phyloP scores from a whole-genome alignment of 2,329 filamentous ascomycete species.

The Fusarium sp. region DNA sequence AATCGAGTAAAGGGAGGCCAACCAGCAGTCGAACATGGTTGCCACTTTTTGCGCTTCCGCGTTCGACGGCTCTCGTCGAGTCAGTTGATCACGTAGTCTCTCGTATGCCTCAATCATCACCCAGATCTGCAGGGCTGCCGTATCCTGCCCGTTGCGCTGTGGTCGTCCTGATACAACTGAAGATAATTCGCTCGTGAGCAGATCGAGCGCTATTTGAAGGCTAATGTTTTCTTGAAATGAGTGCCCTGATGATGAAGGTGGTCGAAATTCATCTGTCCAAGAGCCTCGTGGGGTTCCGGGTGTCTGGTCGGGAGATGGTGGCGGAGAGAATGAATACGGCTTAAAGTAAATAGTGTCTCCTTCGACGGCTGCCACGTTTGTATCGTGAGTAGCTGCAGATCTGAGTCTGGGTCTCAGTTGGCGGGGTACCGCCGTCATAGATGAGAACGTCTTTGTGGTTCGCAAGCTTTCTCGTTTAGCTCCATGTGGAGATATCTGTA shows the following conservation, averaged over 20 bases:
- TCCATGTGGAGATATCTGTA: constrained; percentile 27
- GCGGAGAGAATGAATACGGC: constrained; percentile 54
- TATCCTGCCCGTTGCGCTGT: constrained; percentile 44
- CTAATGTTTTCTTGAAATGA: constrained; percentile 52
- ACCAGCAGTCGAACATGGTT: constrained; percentile 62
- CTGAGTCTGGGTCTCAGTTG: constrained; percentile 23
- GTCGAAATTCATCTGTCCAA: constrained; percentile 20
- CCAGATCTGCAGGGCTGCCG: constrained; percentile 63
- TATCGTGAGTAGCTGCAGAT: constrained; percentile 57
- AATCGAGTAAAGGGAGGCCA: constrained; percentile 60
- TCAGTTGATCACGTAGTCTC: constrained; percentile 60
- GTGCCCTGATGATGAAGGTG: constrained; percentile 25
- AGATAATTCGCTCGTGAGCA: constrained; percentile 62
- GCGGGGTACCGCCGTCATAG: constrained; percentile 38
- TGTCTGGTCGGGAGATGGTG: constrained; percentile 46
- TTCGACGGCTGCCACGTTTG: constrained; percentile 59
- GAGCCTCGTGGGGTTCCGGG: constrained; percentile 21
- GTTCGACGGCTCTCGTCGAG: constrained; percentile 48
- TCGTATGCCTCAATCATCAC: constrained; percentile 71
- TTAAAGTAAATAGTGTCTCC: constrained; percentile 62
- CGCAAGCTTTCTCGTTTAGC: constrained; percentile 14
- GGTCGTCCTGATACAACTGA: constrained; percentile 51
- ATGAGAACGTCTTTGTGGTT: constrained; percentile 30
- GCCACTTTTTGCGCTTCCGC: constrained; percentile 47
- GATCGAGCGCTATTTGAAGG: constrained; percentile 62